phyloP scores from a whole-genome alignment of 2,329 filamentous ascomycete genomes.

The Apiospora kogelbergensis region DNA sequence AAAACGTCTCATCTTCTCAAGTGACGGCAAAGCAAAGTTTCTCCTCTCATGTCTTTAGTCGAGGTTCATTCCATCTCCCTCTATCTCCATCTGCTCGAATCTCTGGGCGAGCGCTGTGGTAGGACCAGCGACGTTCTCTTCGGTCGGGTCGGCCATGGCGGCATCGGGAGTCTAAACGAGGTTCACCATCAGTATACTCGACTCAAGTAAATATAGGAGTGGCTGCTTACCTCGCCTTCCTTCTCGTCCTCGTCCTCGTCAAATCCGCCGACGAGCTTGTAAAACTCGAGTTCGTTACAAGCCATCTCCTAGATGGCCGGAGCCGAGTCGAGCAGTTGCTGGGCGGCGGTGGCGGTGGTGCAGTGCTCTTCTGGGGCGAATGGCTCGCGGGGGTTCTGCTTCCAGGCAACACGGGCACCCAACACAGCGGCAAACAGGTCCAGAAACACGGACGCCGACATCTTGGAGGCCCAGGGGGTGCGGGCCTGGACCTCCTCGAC shows the following conservation, averaged over 20 bases:
- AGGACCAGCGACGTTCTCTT: background rate
- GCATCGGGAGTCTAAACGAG: background rate
- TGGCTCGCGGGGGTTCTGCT: background rate
- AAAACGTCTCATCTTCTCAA: background rate
- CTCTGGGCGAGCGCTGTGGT: background rate
- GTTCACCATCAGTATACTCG: background rate
- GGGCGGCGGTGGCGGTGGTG: background rate
- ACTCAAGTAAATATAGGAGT: background rate
- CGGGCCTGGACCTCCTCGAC: constrained; percentile 2
- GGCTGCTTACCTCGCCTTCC: background rate
- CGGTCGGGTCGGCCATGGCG: background rate
- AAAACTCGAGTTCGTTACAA: background rate
- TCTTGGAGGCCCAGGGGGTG: background rate
- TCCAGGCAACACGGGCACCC: background rate
- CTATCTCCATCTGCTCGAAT: background rate
- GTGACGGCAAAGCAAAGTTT: background rate
- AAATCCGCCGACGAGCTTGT: background rate
- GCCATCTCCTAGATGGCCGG: background rate
- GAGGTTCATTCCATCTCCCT: background rate
- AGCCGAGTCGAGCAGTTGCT: background rate
- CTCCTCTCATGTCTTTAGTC: background rate
- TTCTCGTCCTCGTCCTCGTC: background rate
- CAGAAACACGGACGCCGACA: background rate
- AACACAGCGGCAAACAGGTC: background rate
- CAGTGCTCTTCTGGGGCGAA: background rate